A percentile compares a stretch with the other conserved stretches of the same genome.
Evolutionary conservation across 2,329 filamentous ascomycete species (phyloP).

Genomic region (Diaporthe longicolla): DNA sequence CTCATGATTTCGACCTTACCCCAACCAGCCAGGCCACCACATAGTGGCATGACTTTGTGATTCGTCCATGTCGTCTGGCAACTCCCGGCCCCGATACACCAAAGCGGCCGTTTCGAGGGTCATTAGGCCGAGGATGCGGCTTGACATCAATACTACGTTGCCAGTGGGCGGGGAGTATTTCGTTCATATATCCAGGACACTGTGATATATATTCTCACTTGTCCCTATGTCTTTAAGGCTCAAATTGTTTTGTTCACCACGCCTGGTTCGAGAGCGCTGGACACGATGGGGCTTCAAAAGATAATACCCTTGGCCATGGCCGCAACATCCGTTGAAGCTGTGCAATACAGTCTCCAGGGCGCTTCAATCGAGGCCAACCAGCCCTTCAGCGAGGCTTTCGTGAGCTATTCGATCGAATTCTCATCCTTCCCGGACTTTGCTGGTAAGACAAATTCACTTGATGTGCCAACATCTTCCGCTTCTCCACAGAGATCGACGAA

Average conservation of each 20-base stretch:
- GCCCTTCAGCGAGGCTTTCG: conserved; percentile 56
- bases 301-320: conserved; percentile 1
- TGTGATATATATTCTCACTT: not conserved
- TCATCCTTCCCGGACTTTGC: conserved; percentile 55
- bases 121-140: conserved; percentile 18
- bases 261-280: not conserved
- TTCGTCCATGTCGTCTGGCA: not conserved
- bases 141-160: conserved; percentile 22
- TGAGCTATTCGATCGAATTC: conserved; percentile 58
- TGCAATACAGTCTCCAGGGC: conserved; percentile 42
- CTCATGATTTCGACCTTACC: conserved; percentile 13
- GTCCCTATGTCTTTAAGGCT: not conserved
- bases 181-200: not conserved
- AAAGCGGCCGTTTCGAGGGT: not conserved
- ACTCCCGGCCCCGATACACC: not conserved
- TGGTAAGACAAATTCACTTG: conserved; percentile 42
- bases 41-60: conserved; percentile 20
- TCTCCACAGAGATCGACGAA: conserved; percentile 64
- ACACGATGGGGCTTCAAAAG: conserved; percentile 22
- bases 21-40: not conserved
- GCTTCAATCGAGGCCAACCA: conserved; percentile 45
- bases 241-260: not conserved
- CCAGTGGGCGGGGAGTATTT: not conserved
- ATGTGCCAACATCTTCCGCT: conserved; percentile 55
- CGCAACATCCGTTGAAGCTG: conserved; percentile 32